Evolutionary conservation across 1,139 yeast genomes (phyloP), one percentile per base, ranked within the genome.

Genomic region (Saccharomyces hybrid): DNA sequence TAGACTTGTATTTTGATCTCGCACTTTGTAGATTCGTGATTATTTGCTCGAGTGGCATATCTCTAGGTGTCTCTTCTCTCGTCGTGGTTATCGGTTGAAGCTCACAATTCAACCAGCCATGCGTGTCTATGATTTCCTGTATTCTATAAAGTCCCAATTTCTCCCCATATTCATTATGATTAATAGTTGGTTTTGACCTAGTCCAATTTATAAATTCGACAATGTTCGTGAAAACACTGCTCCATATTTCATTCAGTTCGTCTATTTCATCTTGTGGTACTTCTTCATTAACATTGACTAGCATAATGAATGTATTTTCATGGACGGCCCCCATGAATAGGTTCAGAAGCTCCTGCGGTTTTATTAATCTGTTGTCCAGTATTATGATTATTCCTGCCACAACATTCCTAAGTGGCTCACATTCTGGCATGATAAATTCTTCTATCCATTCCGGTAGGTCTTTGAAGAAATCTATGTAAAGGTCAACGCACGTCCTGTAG

Each of bases 391-490:
- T 52, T 0, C 72, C 72, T 9, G 68, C 67, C 7, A 71, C 23
- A 9, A 59, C 70, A 2, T 61, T 64, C 44, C 70, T 55, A 30
- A 67, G 59, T 20, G 63, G 69, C 4, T 56, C 54, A 48, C 60
- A 68, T 20, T 67, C 71, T 1, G 56, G 57, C 6, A 53, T 41
- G 2, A 25, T 14, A 48, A 69, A 61, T 14, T 68, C 71, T 0
- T 42, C 31, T 2, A 61, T 23, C 74, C 74, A 71, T 9, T 55
- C 56, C 1, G 54, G 52, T 20, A 70, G 47, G 20, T 52, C 54
- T 7, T 59, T 63, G 42, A 54, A 60, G 5, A 58, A 62, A 53
- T 70, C 74, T 16, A 71, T 56, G 61, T 71, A 71, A 2, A 69
- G 54, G 48, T 70, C 73, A 25, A 61, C 59, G 0, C 42, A 38